Percentiles rank a stretch among this genome's conserved stretches.
phyloP scores from a whole-genome alignment of 345 rosid species.

The Pistacia atlantica region DNA sequence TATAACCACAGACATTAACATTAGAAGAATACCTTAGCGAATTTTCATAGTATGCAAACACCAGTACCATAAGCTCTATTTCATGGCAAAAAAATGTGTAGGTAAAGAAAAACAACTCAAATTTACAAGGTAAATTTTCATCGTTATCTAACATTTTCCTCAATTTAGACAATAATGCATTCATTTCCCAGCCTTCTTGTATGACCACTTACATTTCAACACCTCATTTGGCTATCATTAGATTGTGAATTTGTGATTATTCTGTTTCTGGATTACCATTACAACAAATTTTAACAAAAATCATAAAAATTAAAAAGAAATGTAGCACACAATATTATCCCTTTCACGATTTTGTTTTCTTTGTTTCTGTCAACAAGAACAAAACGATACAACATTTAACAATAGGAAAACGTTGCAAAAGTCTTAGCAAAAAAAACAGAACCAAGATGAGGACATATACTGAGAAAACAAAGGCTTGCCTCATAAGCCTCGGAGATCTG shows the following conservation, averaged over 20 bases:
- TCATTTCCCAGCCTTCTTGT: background rate
- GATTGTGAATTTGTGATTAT: background rate
- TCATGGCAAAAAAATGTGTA: no score
- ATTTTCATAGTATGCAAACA: constrained; percentile 1
- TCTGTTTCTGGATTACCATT: background rate
- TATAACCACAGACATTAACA: background rate
- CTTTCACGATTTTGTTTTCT: background rate
- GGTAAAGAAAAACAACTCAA: background rate
- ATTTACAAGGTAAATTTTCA: background rate
- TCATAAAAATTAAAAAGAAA: background rate
- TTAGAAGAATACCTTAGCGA: background rate
- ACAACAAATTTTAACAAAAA: background rate
- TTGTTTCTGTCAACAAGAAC: background rate
- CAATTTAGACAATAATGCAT: background rate
- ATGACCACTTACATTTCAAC: background rate
- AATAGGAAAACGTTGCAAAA: background rate
- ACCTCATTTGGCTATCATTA: background rate
- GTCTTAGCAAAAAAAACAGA: background rate
- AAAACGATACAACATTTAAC: no score
- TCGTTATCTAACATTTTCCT: background rate
- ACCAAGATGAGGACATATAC: background rate
- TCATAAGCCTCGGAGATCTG: constrained; percentile 97
- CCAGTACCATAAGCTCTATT: background rate
- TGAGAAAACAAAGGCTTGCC: constrained; percentile 33
- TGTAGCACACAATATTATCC: background rate